Evolutionary conservation across 2,329 filamentous ascomycete species (phyloP), one percentile per base, ranked within the genome.

Genomic region (Thielaviopsis ethacetica): DNA sequence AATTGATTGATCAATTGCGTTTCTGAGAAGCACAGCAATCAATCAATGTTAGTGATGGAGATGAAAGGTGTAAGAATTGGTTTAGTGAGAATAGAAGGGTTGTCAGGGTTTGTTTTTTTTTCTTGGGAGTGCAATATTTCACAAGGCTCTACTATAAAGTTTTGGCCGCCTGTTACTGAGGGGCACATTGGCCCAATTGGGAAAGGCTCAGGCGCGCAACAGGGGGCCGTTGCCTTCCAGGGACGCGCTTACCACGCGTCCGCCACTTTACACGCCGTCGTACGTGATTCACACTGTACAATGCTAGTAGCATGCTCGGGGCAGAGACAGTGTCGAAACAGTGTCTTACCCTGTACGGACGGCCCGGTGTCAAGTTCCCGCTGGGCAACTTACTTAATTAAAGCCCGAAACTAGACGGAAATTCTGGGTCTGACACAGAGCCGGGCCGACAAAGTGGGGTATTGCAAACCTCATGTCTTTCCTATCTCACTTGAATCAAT

Each of bases 191-290:
- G 17, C 44, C 44, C 44, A 49, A 49, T 49, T 49, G 10, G 44
- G 44, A 54, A 57, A 30, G 38, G 24, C n/a, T 26, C 27, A 55
- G 53, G 27, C 38, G 41, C 51, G 44, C 56, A 54, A 27, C 59
- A 47, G 34, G 51, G 30, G 51, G 30, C 26, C 38, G 17, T 44
- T 15, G 17, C 15, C 10, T 44, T 44, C 15, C n/a, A 17, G 5
- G 17, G 10, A 19, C 44, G n/a, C n/a, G 44, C 44, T 12, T 21
- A 6, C 4, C 17, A 47, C 53, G 54, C 49, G 47, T 53, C 30
- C 53, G 22, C 54, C 58, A 59, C 58, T 59, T 59, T 59, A 59
- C 47, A 34, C 58, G 54, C n/a, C 12, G 38, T 10, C 19, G 19
- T 30, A 24, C 19, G 54, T 54, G 27, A 27, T 30, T n/a, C 13